phyloP scores from a whole-genome alignment of 805 yeast genomes.

The Ogataea pini region DNA sequence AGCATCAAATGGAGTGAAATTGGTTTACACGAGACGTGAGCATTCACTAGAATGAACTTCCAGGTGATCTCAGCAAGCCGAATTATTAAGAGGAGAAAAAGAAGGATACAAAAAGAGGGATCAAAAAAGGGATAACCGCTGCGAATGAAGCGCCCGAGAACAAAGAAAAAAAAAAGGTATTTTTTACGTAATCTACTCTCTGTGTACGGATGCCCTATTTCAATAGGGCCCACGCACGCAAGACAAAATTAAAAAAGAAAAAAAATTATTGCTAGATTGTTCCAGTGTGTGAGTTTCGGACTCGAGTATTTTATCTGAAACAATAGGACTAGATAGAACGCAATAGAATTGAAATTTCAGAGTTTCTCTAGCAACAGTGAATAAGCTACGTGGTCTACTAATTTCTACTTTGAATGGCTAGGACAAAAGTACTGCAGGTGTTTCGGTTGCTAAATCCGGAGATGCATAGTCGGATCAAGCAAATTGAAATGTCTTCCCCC shows the following conservation, averaged over 20 bases:
- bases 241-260: background rate
- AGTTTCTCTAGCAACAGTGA: background rate
- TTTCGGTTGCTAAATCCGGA: conserved; percentile 1
- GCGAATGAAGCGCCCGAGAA: background rate
- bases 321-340: background rate
- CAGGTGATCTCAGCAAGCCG: too few relatives aligned
- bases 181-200: background rate
- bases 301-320: background rate
- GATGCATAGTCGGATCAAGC: conserved; percentile 1
- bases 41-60: background rate
- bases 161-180: background rate
- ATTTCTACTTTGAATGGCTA: background rate
- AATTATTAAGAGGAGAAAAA: background rate
- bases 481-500: background rate
- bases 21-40: too few relatives aligned
- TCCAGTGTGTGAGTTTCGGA: background rate
- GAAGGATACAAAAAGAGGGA: conserved; percentile 7
- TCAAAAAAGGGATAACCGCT: conserved; percentile 4
- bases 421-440: background rate
- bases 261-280: conserved; percentile 3
- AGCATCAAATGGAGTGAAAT: background rate
- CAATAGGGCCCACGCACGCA: background rate
- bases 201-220: background rate
- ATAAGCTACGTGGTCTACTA: background rate
- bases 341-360: background rate